Conservation (phyloP, 495 filamentous ascomycete genomes). For the Aspergillus olivimuriae region DNA sequence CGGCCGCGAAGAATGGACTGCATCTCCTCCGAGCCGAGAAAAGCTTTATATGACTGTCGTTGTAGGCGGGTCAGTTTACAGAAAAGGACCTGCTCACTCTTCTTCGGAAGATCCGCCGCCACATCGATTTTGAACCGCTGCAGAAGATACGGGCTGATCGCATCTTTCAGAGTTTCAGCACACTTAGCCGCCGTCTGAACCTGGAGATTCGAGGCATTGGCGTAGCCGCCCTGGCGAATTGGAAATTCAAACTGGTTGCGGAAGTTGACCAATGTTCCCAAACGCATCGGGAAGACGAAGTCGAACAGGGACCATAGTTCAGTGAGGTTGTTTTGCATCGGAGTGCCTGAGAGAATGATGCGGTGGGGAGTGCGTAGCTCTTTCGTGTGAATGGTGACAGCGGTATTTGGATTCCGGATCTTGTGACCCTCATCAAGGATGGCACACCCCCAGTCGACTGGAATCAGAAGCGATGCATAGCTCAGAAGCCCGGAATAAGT, state of each 20-base stretch:
- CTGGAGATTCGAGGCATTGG: slow-evolving; percentile 86
- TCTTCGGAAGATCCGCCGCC: slow-evolving; percentile 84
- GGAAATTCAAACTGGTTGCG: slow-evolving; percentile 86
- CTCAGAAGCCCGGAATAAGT: slow-evolving; percentile 91
- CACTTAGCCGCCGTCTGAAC: slow-evolving; percentile 87
- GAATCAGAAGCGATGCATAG: slow-evolving; percentile 71
- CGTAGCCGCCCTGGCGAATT: slow-evolving; percentile 85
- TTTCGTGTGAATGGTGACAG: slow-evolving; percentile 88
- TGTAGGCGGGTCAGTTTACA: slow-evolving; percentile 82
- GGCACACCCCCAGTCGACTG: slow-evolving; percentile 84
- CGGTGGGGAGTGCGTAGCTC: slow-evolving; percentile 81
- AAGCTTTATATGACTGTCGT: slow-evolving; percentile 66
- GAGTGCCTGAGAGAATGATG: slow-evolving; percentile 89
- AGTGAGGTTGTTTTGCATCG: slow-evolving; percentile 95
- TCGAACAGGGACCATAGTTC: slow-evolving; percentile 97
- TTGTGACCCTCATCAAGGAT: slow-evolving; percentile 97
- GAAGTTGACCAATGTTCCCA: slow-evolving; percentile 87
- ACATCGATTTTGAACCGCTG: slow-evolving; percentile 93
- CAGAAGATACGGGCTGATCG: slow-evolving; percentile 88
- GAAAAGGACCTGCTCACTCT: slow-evolving; percentile 91
- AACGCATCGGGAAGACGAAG: slow-evolving; percentile 90
- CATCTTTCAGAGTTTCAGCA: slow-evolving; percentile 82
- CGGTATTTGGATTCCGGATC: slow-evolving; percentile 90
- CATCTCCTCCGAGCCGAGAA: slow-evolving; percentile 80
- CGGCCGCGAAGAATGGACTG: slow-evolving; percentile 64